Evolutionary conservation across 805 yeast genomes (phyloP).

Genomic region (Myxozyma vanderwaltii): DNA sequence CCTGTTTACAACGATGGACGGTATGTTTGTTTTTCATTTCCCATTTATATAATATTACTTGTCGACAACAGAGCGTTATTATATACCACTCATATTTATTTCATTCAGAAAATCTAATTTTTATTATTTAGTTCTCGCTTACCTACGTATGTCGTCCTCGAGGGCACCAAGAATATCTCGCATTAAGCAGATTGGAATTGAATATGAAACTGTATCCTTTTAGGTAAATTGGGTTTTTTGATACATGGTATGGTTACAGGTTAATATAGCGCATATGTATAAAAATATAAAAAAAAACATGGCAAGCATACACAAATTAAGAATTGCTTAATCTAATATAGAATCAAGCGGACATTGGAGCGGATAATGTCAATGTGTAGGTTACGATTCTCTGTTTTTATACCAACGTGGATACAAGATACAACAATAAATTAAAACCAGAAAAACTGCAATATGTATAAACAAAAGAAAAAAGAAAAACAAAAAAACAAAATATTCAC

Average conservation of each 20-base stretch:
- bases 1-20: slow-evolving; percentile 51
- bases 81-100: too few species aligned
- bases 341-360: too few species aligned
- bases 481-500: too few species aligned
- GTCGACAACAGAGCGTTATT: too few species aligned
- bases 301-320: too few species aligned
- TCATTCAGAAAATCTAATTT: not conserved
- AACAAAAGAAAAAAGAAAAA: not conserved
- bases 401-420: too few species aligned
- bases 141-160: slow-evolving; percentile 17
- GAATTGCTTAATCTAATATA: too few species aligned
- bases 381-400: too few species aligned
- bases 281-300: not conserved
- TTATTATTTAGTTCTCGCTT: slow-evolving; percentile 13
- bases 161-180: slow-evolving; percentile 9
- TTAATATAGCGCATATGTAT: slow-evolving; percentile 2
- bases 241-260: slow-evolving; percentile 11
- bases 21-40: slow-evolving; percentile 35
- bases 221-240: slow-evolving; percentile 5
- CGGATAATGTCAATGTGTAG: too few species aligned
- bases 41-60: slow-evolving; percentile 13
- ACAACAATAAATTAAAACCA: too few species aligned
- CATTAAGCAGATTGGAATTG: too few species aligned
- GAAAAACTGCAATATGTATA: not conserved
- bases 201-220: not conserved